Evolutionary conservation across 2,329 filamentous ascomycete genomes (phyloP).

Genomic region (Neopestalotiopsis rosae): DNA sequence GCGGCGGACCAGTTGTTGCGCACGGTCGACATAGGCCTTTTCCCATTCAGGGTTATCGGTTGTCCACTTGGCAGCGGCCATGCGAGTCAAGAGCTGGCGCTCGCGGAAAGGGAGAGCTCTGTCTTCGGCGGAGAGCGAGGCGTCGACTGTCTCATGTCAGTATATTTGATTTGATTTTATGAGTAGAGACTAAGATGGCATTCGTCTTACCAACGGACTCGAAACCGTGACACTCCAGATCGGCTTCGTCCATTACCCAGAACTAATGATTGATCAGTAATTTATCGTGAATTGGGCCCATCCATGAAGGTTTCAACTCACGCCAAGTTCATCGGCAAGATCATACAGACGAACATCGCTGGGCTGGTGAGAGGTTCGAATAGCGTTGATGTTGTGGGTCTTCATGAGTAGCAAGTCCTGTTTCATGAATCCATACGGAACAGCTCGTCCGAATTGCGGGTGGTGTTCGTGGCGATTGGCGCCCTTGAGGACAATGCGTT

Average conservation of each 20-base stretch:
- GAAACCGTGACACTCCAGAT: constrained; percentile 48
- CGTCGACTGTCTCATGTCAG: constrained; percentile 29
- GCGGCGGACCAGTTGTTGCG: constrained; percentile 64
- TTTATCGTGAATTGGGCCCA: neutral
- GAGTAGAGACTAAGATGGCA: too few relatives aligned
- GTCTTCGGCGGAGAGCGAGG: constrained; percentile 33
- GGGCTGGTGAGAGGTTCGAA: constrained; percentile 65
- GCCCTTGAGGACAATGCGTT: constrained; percentile 61
- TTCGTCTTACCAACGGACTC: constrained; percentile 28
- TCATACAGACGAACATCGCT: constrained; percentile 60
- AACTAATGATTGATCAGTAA: constrained; percentile 42
- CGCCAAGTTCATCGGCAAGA: constrained; percentile 58
- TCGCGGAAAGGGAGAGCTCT: constrained; percentile 34
- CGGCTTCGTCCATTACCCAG: constrained; percentile 58
- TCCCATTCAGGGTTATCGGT: constrained; percentile 63
- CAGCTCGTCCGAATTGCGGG: constrained; percentile 57
- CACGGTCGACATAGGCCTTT: constrained; percentile 68
- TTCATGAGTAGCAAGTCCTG: constrained; percentile 66
- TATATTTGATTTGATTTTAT: neutral
- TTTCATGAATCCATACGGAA: constrained; percentile 60
- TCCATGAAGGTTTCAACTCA: constrained; percentile 20
- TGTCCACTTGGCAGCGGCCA: constrained; percentile 51
- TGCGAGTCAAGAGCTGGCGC: constrained; percentile 39
- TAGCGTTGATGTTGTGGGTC: constrained; percentile 65
- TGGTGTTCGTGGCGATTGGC: constrained; percentile 70